These are phyloP conservation scores for Globisporangium yorkense DNA, from an alignment of 352 stramenopile species.

Conservation along the genomic window DNA sequence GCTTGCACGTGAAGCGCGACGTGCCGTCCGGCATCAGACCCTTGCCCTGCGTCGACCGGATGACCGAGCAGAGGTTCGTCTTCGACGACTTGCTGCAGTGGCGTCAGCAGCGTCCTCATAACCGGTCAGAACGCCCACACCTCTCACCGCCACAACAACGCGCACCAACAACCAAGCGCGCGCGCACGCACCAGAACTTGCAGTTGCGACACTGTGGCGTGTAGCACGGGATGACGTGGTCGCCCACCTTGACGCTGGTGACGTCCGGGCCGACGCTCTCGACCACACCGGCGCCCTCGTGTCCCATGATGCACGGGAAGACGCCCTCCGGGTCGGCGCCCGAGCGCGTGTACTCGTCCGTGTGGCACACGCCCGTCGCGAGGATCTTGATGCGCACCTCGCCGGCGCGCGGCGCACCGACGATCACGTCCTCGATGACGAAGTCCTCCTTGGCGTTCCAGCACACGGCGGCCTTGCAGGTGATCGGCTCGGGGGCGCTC, in stretches of 20 bases:
- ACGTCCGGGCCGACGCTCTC: slow-evolving; percentile 78
- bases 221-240: slow-evolving; percentile 96
- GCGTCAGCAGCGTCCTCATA: neutral
- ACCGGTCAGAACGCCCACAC: neutral
- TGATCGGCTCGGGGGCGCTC: slow-evolving; percentile 66
- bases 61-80: slow-evolving; percentile 84
- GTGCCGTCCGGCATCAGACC: slow-evolving; percentile 80
- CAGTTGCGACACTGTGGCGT: slow-evolving; percentile 88
- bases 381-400: slow-evolving; percentile 85
- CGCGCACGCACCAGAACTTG: slow-evolving; percentile 69
- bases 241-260: slow-evolving; percentile 74
- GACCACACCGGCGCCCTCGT: slow-evolving; percentile 80
- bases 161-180: neutral
- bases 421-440: slow-evolving; percentile 77
- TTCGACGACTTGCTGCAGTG: slow-evolving; percentile 63
- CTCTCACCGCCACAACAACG: neutral
- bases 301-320: slow-evolving; percentile 87
- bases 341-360: slow-evolving; percentile 84
- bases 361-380: slow-evolving; percentile 83
- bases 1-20: slow-evolving; percentile 85
- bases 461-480: slow-evolving; percentile 87
- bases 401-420: slow-evolving; percentile 50
- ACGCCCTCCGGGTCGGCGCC: slow-evolving; percentile 70
- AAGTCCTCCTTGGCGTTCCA: slow-evolving; percentile 84
- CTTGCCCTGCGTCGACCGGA: slow-evolving; percentile 70